Evolutionary conservation across 108 stramenopile genomes (phyloP), one percentile per base, ranked within the genome.

Genomic region (Cyclotella baltica): DNA sequence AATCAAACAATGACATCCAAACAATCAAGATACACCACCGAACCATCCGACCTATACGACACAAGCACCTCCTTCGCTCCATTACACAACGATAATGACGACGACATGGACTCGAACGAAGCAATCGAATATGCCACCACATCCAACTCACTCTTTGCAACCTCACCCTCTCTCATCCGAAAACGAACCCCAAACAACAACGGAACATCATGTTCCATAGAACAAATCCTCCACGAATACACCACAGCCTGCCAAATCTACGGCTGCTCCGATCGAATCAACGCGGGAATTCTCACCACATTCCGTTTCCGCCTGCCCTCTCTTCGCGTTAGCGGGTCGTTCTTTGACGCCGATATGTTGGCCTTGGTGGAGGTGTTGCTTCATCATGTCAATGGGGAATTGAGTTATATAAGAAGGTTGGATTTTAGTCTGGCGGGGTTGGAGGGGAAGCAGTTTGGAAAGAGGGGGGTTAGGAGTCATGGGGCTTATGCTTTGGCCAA

Each of bases 311-410:
- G 73, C 19, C 63, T 92, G 13, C 93, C 93, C 0, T 74, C 88
- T 5, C 57, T 94, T 10, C 88, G 93, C 0, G 87, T 92, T 13
- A 76, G 77, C n/a, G 91, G 89, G 37, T 58, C 72, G 36, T 94
- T 92, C 69, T 90, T 91, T 65, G 93, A 94, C 86, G 81, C 88
- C 55, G 93, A 94, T 74, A 90, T 92, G 90, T 40, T 94, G 59
- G 90, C 93, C 6, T 61, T 94, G 25, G 73, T 50, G 0, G 93
- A 94, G 71, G 53, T 94, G 0, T 53, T 94, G 47, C 62, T 92
- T 23, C 73, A 77, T 27, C 89, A 94, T 47, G 75, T 63, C 74
- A 94, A 94, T 68, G 87, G 86, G 2, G 48, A 81, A 4, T 62
- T 94, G 19, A 37, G 67, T 1, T 88, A 83, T 51, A 83, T 94